These are phyloP conservation scores for Botrytis cinerea DNA, from an alignment of 2,329 filamentous ascomycete species.

Conservation along the genomic window DNA sequence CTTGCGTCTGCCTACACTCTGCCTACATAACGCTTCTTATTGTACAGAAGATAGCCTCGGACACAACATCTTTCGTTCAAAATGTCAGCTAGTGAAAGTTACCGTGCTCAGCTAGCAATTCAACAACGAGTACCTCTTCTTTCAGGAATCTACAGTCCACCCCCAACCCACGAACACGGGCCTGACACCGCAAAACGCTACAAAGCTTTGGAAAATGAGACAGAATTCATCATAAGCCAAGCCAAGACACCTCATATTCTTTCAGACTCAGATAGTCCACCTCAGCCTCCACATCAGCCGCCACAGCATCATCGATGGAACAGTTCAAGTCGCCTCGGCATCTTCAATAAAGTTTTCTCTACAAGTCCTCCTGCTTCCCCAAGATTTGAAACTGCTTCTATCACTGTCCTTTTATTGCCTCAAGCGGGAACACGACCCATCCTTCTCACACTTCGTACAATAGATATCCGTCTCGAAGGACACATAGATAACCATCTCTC, in stretches of 20 bases:
- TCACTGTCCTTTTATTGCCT: conserved; percentile 18
- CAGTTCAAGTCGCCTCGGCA: not conserved
- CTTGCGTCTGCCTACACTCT: not conserved
- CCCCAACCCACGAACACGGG: conserved; percentile 4
- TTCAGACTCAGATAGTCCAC: not conserved
- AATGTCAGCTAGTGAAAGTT: not conserved
- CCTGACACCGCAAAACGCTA: conserved; percentile 15
- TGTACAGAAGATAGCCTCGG: not conserved
- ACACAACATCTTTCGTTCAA: not conserved
- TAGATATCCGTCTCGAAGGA: conserved; percentile 21
- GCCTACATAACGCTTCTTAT: not conserved
- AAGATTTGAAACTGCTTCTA: conserved; percentile 15
- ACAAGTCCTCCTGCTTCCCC: conserved; percentile 14
- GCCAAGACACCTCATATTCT: conserved; percentile 1
- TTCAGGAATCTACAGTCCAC: conserved; percentile 15
- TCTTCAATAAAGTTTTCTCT: conserved; percentile 21
- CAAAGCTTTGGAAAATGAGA: not conserved
- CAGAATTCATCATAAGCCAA: conserved; percentile 18
- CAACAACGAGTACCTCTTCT: conserved; percentile 11
- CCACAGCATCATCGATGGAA: conserved; percentile 6
- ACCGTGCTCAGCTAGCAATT: conserved; percentile 1
- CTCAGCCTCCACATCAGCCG: not conserved
- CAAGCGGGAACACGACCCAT: conserved; percentile 15
- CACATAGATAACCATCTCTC: conserved; percentile 22
- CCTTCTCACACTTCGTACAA: conserved; percentile 21